These are phyloP conservation scores for Tremellales sp. DNA, from an alignment of 1,284 basidiomycete species.

Conservation along the genomic window DNA sequence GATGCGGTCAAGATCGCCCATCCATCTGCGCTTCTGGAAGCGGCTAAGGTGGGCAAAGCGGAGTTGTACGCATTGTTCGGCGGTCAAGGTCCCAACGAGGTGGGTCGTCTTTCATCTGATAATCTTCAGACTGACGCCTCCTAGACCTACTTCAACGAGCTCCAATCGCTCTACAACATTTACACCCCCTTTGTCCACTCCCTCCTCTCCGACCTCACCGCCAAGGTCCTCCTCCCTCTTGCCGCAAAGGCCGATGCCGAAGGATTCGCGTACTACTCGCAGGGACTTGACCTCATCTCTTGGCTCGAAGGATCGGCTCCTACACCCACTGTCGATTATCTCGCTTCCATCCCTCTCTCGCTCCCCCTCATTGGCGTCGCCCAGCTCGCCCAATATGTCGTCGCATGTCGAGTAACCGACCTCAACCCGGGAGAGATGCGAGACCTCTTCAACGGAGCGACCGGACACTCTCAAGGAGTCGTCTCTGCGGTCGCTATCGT, in stretches of 20 bases:
- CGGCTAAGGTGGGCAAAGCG: slow-evolving; percentile 65
- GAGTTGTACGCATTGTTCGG: slow-evolving; percentile 92
- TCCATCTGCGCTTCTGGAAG: slow-evolving; percentile 68
- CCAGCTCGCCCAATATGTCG: slow-evolving; percentile 88
- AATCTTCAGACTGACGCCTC: slow-evolving; percentile 18
- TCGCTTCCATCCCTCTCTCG: slow-evolving; percentile 92
- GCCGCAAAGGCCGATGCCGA: slow-evolving; percentile 58
- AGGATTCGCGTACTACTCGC: slow-evolving; percentile 65
- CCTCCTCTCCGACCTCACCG: slow-evolving; percentile 63
- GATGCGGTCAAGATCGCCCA: slow-evolving; percentile 60
- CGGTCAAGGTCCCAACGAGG: slow-evolving; percentile 96
- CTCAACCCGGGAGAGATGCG: slow-evolving; percentile 77
- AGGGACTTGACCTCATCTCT: slow-evolving; percentile 74
- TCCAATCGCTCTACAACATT: slow-evolving; percentile 83
- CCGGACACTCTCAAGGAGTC: slow-evolving; percentile 95
- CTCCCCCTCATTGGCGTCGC: slow-evolving; percentile 94
- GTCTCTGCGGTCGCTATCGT: slow-evolving; percentile 86
- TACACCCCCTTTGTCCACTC: slow-evolving; percentile 80
- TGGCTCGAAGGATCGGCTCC: slow-evolving; percentile 74
- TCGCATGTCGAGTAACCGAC: slow-evolving; percentile 68
- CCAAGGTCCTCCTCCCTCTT: slow-evolving; percentile 68
- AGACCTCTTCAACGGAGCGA: slow-evolving; percentile 72
- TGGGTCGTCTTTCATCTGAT: slow-evolving; percentile 33
- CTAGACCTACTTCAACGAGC: slow-evolving; percentile 88
- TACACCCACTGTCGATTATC: slow-evolving; percentile 77